Percentiles rank a stretch among this genome's conserved stretches.
Conservation (phyloP, 306 rosid genomes). For the Vigna hirtella region DNA sequence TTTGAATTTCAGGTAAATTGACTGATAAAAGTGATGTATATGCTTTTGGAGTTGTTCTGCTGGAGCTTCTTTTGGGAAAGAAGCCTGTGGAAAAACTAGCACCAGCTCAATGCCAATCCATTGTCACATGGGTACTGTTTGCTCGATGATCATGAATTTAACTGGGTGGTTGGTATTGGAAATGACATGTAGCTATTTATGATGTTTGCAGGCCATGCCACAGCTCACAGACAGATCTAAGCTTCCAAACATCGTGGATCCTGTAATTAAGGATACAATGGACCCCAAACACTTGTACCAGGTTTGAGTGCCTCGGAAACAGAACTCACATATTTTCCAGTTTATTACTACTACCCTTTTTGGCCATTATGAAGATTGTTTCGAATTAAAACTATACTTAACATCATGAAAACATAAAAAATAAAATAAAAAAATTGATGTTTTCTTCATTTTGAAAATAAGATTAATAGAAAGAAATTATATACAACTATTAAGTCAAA, state of each 20-base stretch:
- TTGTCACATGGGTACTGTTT: slow-evolving; percentile 91
- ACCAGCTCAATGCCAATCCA: slow-evolving; percentile 90
- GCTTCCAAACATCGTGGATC: slow-evolving; percentile 92
- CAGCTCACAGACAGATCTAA: slow-evolving; percentile 95
- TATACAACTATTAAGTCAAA: neutral
- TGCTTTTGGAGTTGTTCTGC: slow-evolving; percentile 93
- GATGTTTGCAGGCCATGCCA: slow-evolving; percentile 90
- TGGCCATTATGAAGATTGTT: neutral
- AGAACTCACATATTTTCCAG: neutral
- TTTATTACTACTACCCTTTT: slow-evolving; percentile 11
- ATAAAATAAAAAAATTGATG: neutral
- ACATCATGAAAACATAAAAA: neutral
- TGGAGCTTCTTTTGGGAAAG: slow-evolving; percentile 90
- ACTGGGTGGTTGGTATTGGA: slow-evolving; percentile 7
- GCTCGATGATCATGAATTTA: slow-evolving; percentile 32
- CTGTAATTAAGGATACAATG: slow-evolving; percentile 83
- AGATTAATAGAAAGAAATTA: neutral
- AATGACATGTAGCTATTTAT: slow-evolving; percentile 33
- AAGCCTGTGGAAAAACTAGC: slow-evolving; percentile 93
- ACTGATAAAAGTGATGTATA: slow-evolving; percentile 98
- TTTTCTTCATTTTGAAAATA: neutral
- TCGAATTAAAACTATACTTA: neutral
- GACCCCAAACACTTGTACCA: slow-evolving; percentile 90
- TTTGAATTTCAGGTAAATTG: slow-evolving; percentile 70
- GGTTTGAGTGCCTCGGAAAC: slow-evolving; percentile 57